Evolutionary conservation across 2,329 filamentous ascomycete species (phyloP).

Genomic region (Leptosphaerulina australis): DNA sequence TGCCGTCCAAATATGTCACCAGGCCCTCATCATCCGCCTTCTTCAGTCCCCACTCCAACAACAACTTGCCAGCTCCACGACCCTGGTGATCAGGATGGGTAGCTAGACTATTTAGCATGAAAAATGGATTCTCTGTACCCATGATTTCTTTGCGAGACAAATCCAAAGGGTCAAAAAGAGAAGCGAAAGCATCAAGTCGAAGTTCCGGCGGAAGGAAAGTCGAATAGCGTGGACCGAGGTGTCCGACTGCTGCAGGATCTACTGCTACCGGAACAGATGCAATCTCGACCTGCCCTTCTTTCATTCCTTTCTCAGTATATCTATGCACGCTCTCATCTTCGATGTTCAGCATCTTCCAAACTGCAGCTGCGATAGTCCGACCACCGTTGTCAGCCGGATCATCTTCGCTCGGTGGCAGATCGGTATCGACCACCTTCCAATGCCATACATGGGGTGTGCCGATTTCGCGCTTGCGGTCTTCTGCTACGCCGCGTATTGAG

Average conservation of each 20-base stretch:
- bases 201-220: constrained; percentile 77
- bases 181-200: constrained; percentile 32
- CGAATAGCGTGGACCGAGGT: constrained; percentile 47
- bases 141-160: constrained; percentile 35
- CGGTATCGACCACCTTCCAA: constrained; percentile 43
- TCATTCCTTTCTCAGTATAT: neutral
- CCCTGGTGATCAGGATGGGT: constrained; percentile 51
- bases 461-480: constrained; percentile 32
- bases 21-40: constrained; percentile 50
- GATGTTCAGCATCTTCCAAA: constrained; percentile 36
- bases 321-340: neutral
- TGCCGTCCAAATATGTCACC: constrained; percentile 50
- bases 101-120: constrained; percentile 39
- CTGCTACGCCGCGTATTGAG: constrained; percentile 33
- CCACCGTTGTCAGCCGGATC: constrained; percentile 34
- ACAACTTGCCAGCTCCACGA: constrained; percentile 47
- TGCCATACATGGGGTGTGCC: constrained; percentile 34
- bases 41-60: constrained; percentile 49
- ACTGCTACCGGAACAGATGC: constrained; percentile 7
- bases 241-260: neutral
- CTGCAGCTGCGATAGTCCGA: constrained; percentile 35
- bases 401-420: constrained; percentile 29
- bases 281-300: neutral
- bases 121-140: constrained; percentile 26
- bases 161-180: constrained; percentile 34